Evolutionary conservation across 1,284 basidiomycete genomes (phyloP).

Genomic region (Earliella scabrosa): DNA sequence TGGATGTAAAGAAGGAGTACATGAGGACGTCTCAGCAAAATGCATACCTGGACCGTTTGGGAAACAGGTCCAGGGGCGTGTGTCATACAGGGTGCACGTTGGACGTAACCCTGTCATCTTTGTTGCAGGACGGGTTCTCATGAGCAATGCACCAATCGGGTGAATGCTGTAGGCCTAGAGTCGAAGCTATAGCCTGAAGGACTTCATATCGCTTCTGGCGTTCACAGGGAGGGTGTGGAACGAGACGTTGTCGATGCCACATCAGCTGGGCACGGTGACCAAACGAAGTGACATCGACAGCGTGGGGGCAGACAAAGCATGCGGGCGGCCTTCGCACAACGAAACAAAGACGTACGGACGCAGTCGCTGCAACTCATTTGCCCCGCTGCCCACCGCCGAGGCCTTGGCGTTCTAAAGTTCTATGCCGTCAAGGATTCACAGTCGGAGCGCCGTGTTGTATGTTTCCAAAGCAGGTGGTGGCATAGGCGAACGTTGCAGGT

Average conservation of each 20-base stretch:
- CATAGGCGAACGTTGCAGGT: neutral
- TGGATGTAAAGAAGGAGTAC: no score
- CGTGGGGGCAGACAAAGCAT: neutral
- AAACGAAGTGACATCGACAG: neutral
- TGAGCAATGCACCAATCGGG: no score
- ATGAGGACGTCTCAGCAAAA: no score
- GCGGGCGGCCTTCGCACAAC: neutral
- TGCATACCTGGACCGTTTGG: no score
- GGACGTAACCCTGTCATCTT: no score
- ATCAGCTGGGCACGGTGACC: neutral
- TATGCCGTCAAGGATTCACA: neutral
- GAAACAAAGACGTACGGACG: neutral
- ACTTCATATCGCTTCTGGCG: neutral
- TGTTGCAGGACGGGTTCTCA: no score
- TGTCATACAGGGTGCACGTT: no score
- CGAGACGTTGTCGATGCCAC: neutral
- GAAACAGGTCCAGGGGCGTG: no score
- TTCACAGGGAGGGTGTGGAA: no score
- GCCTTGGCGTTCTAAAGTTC: neutral
- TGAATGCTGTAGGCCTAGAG: no score
- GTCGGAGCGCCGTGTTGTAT: neutral
- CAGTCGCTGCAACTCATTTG: neutral
- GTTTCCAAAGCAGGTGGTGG: constrained; percentile 1
- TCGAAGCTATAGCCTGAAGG: no score
- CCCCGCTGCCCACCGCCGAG: neutral